Conservation (phyloP, 2,329 filamentous ascomycete species). For the Nannizziopsis barbatae region DNA sequence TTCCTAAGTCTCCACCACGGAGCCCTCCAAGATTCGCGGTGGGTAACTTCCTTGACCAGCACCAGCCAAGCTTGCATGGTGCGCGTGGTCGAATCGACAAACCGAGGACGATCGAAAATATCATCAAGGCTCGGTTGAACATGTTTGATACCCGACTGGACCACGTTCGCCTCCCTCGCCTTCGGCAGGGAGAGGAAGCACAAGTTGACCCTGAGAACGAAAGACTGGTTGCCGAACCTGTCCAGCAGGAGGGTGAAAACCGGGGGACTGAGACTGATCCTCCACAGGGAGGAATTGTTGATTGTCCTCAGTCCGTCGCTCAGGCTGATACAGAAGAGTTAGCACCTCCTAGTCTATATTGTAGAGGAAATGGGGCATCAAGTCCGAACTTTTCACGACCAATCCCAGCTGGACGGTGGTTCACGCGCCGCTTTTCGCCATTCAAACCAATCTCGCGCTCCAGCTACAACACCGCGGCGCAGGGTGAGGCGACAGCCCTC, state of each 20-base stretch:
- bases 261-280: not conserved
- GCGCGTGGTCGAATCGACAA: constrained; percentile 13
- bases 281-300: not conserved
- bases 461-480: not conserved
- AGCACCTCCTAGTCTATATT: not conserved
- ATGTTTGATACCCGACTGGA: not conserved
- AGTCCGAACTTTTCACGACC: constrained; percentile 15
- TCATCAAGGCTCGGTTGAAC: constrained; percentile 2
- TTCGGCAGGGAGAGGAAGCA: not conserved
- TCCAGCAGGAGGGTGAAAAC: not conserved
- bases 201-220: not conserved
- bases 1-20: not conserved
- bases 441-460: constrained; percentile 4
- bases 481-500: not conserved
- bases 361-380: constrained; percentile 2
- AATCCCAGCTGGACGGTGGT: constrained; percentile 8
- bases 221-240: not conserved
- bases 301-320: not conserved
- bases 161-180: not conserved
- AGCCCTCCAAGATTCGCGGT: not conserved
- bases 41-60: constrained; percentile 4
- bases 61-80: constrained; percentile 12
- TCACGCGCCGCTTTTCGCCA: constrained; percentile 3
- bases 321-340: not conserved
- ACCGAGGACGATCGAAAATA: constrained; percentile 7